Conservation (phyloP, 768 basidiomycete species). For the Agrocybe chaxingu region DNA sequence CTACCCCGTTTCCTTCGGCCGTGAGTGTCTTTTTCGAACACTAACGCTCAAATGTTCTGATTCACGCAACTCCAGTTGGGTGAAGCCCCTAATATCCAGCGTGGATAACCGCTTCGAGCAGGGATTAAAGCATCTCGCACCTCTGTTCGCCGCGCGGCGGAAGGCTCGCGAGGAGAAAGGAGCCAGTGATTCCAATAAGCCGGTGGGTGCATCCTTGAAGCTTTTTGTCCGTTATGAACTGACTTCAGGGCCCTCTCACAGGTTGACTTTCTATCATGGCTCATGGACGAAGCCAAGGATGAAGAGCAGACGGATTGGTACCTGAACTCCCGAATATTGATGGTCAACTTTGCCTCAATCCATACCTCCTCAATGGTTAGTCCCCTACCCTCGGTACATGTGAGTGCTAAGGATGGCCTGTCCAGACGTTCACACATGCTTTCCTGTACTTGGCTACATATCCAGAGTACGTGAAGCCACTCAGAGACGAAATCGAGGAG, state of each 20-base stretch:
- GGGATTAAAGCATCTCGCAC: constrained; percentile 1
- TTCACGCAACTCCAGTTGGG: neutral
- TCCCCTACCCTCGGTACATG: neutral
- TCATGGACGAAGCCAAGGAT: constrained; percentile 19
- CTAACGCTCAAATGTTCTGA: neutral
- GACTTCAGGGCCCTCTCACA: neutral
- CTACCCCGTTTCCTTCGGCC: constrained; percentile 7
- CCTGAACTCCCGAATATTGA: constrained; percentile 15
- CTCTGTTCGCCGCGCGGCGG: constrained; percentile 5
- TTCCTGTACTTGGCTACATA: constrained; percentile 32
- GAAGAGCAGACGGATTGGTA: constrained; percentile 10
- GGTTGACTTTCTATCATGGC: constrained; percentile 22
- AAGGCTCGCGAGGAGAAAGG: neutral
- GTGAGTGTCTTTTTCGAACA: neutral
- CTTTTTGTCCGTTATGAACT: neutral
- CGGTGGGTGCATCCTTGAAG: neutral
- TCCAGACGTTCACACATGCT: constrained; percentile 31
- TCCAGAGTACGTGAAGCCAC: constrained; percentile 26
- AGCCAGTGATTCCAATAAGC: neutral
- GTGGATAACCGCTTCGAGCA: neutral
- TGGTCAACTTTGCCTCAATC: constrained; percentile 22
- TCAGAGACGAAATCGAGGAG: constrained; percentile 40
- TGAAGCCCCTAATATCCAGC: neutral
- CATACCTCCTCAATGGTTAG: constrained; percentile 24
- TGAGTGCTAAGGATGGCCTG: neutral